Conservation (phyloP, 1,284 basidiomycete species). For the Ceratobasidium sp. region DNA sequence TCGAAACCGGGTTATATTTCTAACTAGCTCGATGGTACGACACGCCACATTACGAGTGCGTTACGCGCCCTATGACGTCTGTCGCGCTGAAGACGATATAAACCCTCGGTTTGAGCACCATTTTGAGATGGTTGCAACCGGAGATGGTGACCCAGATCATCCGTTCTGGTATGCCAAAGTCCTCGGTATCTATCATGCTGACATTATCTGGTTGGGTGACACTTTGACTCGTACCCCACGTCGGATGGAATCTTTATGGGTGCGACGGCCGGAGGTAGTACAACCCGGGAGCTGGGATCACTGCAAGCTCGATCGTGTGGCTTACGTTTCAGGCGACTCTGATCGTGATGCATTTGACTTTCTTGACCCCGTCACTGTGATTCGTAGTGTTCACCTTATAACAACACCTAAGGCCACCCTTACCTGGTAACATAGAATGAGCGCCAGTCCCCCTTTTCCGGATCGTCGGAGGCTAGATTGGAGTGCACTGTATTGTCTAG, state of each 20-base stretch:
- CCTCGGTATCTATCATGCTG: conserved; percentile 49
- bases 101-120: conserved; percentile 11
- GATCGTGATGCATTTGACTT: conserved; percentile 51
- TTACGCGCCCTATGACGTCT: conserved; percentile 39
- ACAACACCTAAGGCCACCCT: no score
- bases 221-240: background rate
- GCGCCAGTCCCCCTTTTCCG: no score
- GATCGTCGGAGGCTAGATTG: no score
- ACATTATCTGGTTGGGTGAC: background rate
- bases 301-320: background rate
- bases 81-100: conserved; percentile 13
- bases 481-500: no score
- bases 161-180: conserved; percentile 49
- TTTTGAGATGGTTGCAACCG: background rate
- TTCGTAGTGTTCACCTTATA: conserved; percentile 43
- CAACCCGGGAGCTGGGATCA: background rate
- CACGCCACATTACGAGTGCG: conserved; percentile 4
- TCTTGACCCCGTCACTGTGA: conserved; percentile 52
- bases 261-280: conserved; percentile 45
- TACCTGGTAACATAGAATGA: no score
- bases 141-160: conserved; percentile 7
- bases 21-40: no score
- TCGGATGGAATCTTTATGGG: conserved; percentile 53
- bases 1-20: no score
- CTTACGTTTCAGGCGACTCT: background rate